Base-by-base conservation (phyloP, 176 grass and related monocot genomes). In the Bromus sterilis region DNA sequence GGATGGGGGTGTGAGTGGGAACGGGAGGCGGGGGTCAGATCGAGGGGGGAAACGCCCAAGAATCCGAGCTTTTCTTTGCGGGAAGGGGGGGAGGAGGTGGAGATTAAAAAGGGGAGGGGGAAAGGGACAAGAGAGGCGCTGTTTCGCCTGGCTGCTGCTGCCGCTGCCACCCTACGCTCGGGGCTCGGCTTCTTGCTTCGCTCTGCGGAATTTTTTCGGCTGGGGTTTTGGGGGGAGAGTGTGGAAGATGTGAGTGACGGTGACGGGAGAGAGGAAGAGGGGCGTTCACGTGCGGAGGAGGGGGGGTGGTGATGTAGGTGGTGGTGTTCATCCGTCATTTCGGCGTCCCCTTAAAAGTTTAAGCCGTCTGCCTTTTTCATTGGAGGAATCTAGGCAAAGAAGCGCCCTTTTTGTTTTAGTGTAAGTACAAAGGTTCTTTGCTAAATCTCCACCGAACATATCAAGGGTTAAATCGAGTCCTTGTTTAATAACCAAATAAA, bases 61-160 rank as follows among this genome's bases (percentile, higher is more conserved):
- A 87, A 81, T 86, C 79, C 65, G 83, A 86, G 78, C 78, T 81
- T 81, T 64, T 85, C 63, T 81, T 75, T 83, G 23, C 56, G 49
- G 76, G 7, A 63, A 40, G 58, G 21, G 32, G 71, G 83, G n/a
- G 78, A 51, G 76, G 13, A 63, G 51, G 59, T 14, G 33, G 82
- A 64, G 83, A 89, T 72, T 71, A 61, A 82, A 77, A 60, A 57
- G 67, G 39, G 16, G 30, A 56, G n/a, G n/a, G 67, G 82, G 56
- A 48, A 78, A 79, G 88, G 78, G 78, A 86, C 78, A 89, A 78
- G 66, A 51, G n/a, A 10, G 58, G 62, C 33, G 57, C 56, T 77
- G 87, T 23, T 76, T 61, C 70, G 60, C 11, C 66, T 43, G 66
- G 33, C 55, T 32, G 77, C 42, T 41, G 79, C 84, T n/a, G n/a